Evolutionary conservation across 345 rosid species (phyloP).

Genomic region (Balakata baccata): DNA sequence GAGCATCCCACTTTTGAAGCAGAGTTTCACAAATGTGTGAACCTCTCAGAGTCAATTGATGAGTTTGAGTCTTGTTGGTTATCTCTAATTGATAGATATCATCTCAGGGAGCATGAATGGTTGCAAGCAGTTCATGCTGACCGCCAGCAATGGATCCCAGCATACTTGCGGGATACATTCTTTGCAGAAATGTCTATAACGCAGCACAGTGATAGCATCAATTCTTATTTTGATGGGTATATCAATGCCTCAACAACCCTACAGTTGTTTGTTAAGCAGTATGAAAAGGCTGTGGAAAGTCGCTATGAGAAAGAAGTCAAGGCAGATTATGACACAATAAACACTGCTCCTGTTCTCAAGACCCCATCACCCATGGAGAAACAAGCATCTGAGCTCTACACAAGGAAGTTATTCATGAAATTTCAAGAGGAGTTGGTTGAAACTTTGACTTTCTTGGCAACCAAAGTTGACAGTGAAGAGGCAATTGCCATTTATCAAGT

Average conservation of each 20-base stretch:
- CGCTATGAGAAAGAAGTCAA: slow-evolving; percentile 46
- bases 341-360: slow-evolving; percentile 34
- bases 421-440: slow-evolving; percentile 51
- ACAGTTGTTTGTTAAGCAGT: slow-evolving; percentile 37
- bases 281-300: slow-evolving; percentile 44
- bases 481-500: slow-evolving; percentile 38
- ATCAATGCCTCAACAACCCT: slow-evolving; percentile 56
- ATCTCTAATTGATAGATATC: slow-evolving; percentile 36
- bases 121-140: slow-evolving; percentile 43
- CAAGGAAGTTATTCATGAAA: slow-evolving; percentile 41
- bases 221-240: slow-evolving; percentile 60
- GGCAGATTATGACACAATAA: slow-evolving; percentile 48
- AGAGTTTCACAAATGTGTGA: slow-evolving; percentile 42
- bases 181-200: slow-evolving; percentile 54
- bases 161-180: slow-evolving; percentile 49
- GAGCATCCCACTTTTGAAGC: slow-evolving; percentile 42
- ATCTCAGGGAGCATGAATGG: slow-evolving; percentile 56
- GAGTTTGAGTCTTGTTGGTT: slow-evolving; percentile 51
- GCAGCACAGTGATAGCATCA: slow-evolving; percentile 52
- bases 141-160: slow-evolving; percentile 58
- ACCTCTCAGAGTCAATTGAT: slow-evolving; percentile 41
- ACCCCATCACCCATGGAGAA: slow-evolving; percentile 58
- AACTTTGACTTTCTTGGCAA: slow-evolving; percentile 40
- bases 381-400: slow-evolving; percentile 47
- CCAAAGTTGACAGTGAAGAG: slow-evolving; percentile 39